Base-by-base conservation (phyloP, 2,329 filamentous ascomycete genomes). In the Plectosphaerella sp. region DNA sequence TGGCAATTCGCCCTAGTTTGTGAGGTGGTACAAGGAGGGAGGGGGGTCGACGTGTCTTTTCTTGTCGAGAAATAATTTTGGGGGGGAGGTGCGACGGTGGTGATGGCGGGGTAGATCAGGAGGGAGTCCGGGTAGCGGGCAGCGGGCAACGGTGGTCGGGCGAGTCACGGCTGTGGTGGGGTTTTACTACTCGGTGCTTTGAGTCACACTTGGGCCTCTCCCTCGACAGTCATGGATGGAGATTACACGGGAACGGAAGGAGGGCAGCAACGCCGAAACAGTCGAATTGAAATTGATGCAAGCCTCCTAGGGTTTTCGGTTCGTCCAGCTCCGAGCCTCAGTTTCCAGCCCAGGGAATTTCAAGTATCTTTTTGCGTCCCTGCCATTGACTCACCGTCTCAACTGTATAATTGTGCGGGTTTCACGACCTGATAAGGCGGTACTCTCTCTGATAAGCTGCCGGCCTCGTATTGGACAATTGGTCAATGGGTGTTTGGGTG, bases 71-170 rank as follows among this genome's bases (percentile, higher is more conserved):
- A 48, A 48, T 41, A 48, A 48, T 41, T 48, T 48, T 41, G 18
- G 33, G 16, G 16, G 16, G 28, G 28, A 10, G 28, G 28, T 33
- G 28, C 28, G n/a, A 18, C 12, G n/a, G 24, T 47, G 45, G 15
- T 41, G 47, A 48, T 48, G 47, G 47, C 47, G 47, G 47, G 47
- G 47, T 48, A 48, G 37, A 39, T 33, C 28, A 33, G 28, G 28
- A 33, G 8, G 28, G 28, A 33, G 28, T 12, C 28, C 28, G 28
- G 28, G 39, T 46, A 36, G 45, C 49, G 46, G 14, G 39, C 33
- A 36, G 39, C 22, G 36, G 20, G 47, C 35, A 18, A n/a, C 14
- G 39, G 28, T n/a, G 39, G 28, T n/a, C 28, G 28, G 16, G 47
- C 41, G 37, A 33, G 45, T 45, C 28, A 48, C 43, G 37, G 49